These are phyloP conservation scores for Clarireedia sp. DNA, from an alignment of 2,329 filamentous ascomycete species.

Conservation along the genomic window DNA sequence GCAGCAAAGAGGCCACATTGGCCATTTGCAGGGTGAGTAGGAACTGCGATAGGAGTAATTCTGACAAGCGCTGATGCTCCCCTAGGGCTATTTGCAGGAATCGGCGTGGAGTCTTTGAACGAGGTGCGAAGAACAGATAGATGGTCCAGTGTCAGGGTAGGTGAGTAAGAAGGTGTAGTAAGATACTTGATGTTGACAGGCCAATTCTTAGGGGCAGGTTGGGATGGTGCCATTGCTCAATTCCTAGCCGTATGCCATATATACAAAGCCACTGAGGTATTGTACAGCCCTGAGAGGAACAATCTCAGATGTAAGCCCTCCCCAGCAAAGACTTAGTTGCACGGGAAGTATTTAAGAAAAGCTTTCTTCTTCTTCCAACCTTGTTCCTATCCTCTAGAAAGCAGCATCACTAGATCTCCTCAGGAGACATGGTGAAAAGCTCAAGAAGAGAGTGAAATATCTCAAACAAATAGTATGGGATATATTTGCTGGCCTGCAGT, in stretches of 20 bases:
- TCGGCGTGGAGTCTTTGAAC: slow-evolving; percentile 24
- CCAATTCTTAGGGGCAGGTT: slow-evolving; percentile 48
- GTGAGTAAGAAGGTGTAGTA: slow-evolving; percentile 39
- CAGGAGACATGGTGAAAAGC: too few species aligned
- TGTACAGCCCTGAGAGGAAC: neutral
- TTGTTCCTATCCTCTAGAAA: too few species aligned
- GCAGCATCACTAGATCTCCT: too few species aligned
- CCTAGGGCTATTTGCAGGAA: slow-evolving; percentile 32
- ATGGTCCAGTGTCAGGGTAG: slow-evolving; percentile 24
- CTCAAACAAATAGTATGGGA: too few species aligned
- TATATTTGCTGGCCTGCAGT: too few species aligned
- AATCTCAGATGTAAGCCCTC: neutral
- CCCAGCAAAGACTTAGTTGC: too few species aligned
- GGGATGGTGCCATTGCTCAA: neutral
- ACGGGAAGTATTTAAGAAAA: too few species aligned
- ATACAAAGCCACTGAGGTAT: neutral
- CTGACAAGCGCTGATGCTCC: slow-evolving; percentile 43
- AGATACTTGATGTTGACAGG: slow-evolving; percentile 46
- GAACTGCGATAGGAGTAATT: slow-evolving; percentile 45
- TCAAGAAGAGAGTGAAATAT: too few species aligned
- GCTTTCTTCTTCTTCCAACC: too few species aligned
- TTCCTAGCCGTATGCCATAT: neutral
- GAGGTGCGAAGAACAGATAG: slow-evolving; percentile 17
- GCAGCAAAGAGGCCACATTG: slow-evolving; percentile 55
- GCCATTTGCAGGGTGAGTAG: slow-evolving; percentile 47